Percentiles rank a stretch among this genome's conserved stretches.
These are phyloP conservation scores for Lichtheimia hyalospora DNA, from an alignment of 371 early-diverging fungal genomes.

Conservation along the genomic window DNA sequence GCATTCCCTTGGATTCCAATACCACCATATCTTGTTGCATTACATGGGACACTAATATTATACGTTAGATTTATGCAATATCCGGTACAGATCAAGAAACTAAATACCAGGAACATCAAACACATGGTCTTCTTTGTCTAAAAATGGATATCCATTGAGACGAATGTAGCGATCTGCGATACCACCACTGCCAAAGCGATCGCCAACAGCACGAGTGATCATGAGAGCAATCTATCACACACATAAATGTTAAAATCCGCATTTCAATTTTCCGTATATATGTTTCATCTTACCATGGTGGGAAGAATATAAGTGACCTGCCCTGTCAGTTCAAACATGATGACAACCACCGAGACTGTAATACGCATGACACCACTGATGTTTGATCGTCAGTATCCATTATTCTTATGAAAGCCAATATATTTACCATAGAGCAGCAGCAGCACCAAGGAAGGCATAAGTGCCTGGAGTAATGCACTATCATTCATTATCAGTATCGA, in stretches of 20 bases:
- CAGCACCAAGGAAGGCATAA: conserved; percentile 96
- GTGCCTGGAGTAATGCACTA: conserved; percentile 92
- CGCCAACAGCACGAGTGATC: conserved; percentile 87
- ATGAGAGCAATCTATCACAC: conserved; percentile 73
- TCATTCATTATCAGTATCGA: not conserved
- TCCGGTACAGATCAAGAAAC: not conserved
- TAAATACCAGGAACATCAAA: conserved; percentile 55
- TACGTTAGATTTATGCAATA: not conserved
- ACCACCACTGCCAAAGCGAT: conserved; percentile 79
- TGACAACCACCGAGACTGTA: conserved; percentile 86
- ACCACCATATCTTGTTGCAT: conserved; percentile 62
- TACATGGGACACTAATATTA: conserved; percentile 53
- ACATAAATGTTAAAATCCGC: not conserved
- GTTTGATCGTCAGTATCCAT: not conserved
- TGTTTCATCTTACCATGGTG: conserved; percentile 66
- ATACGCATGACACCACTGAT: conserved; percentile 68
- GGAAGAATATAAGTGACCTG: conserved; percentile 90
- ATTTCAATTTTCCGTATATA: too few relatives aligned
- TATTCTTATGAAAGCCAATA: not conserved
- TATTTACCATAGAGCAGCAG: conserved; percentile 80
- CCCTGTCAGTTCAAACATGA: conserved; percentile 96
- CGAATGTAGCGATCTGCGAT: conserved; percentile 88
- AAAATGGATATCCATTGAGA: conserved; percentile 84
- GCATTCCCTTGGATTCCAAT: conserved; percentile 56
- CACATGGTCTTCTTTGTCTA: conserved; percentile 79